These are phyloP conservation scores for Chalciporus sphaerocephalus DNA, from an alignment of 768 basidiomycete species.

Conservation along the genomic window DNA sequence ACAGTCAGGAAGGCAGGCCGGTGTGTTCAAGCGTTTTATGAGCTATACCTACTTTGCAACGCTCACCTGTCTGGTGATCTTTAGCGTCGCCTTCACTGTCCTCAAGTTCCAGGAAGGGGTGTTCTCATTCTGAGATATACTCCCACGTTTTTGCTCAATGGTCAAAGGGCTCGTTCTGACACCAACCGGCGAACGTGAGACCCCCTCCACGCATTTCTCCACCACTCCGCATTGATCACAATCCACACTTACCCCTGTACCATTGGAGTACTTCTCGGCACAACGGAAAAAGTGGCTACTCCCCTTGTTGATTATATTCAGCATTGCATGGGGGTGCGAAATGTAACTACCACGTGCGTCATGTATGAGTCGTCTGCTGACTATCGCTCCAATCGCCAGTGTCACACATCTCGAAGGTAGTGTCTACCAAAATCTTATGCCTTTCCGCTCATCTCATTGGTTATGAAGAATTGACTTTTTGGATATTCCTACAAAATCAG, in stretches of 20 bases:
- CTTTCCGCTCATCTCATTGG: constrained; percentile 4
- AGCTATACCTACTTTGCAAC: constrained; percentile 84
- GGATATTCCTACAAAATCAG: constrained; percentile 80
- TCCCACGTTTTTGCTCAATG: background rate
- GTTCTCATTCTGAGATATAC: constrained; percentile 1
- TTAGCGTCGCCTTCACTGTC: constrained; percentile 54
- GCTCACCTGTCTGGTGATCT: constrained; percentile 61
- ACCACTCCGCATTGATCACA: constrained; percentile 3
- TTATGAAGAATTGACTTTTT: constrained; percentile 65
- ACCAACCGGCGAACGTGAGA: constrained; percentile 11
- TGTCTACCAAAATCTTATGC: constrained; percentile 1
- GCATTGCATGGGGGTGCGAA: constrained; percentile 73
- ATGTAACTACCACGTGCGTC: constrained; percentile 46
- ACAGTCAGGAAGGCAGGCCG: constrained; percentile 67
- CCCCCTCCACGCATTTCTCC: background rate
- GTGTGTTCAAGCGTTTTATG: constrained; percentile 86
- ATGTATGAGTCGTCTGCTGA: constrained; percentile 3
- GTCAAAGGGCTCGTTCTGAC: constrained; percentile 15
- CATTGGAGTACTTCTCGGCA: constrained; percentile 47
- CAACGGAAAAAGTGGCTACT: constrained; percentile 52
- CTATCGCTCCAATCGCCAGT: constrained; percentile 31
- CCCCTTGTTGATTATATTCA: constrained; percentile 67
- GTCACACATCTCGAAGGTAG: constrained; percentile 84
- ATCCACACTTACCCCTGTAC: constrained; percentile 51
- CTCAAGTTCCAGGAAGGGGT: constrained; percentile 74